Conservation (phyloP, 2,329 filamentous ascomycete genomes). For the Lasiodiplodia gonubiensis region DNA sequence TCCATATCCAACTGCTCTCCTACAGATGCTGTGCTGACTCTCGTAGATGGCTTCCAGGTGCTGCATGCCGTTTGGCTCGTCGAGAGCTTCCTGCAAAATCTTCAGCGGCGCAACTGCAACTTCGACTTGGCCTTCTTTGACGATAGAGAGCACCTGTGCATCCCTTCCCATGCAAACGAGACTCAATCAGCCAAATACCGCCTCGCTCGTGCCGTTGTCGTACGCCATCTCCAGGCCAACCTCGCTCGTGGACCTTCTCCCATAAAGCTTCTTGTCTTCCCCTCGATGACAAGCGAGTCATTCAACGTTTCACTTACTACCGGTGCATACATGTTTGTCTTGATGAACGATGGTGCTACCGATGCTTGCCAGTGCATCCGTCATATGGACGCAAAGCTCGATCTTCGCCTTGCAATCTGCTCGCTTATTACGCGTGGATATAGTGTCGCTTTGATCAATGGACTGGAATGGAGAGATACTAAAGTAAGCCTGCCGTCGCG, state of each 20-base stretch:
- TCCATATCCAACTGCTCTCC: slow-evolving; percentile 35
- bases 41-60: slow-evolving; percentile 66
- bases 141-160: slow-evolving; percentile 60
- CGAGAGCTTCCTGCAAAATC: slow-evolving; percentile 67
- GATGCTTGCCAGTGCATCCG: not conserved
- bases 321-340: slow-evolving; percentile 68
- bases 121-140: slow-evolving; percentile 76
- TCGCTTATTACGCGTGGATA: slow-evolving; percentile 62
- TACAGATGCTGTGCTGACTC: slow-evolving; percentile 14
- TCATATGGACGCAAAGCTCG: slow-evolving; percentile 4
- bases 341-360: slow-evolving; percentile 69
- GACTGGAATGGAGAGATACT: slow-evolving; percentile 66
- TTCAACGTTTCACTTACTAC: slow-evolving; percentile 63
- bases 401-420: slow-evolving; percentile 49
- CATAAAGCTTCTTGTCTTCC: slow-evolving; percentile 56
- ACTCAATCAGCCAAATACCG: slow-evolving; percentile 59
- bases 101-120: slow-evolving; percentile 68
- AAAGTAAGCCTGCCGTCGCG: slow-evolving; percentile 54
- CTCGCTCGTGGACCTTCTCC: slow-evolving; percentile 46
- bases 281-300: slow-evolving; percentile 52
- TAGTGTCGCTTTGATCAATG: slow-evolving; percentile 69
- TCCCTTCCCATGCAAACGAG: slow-evolving; percentile 52
- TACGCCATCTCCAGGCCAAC: slow-evolving; percentile 64
- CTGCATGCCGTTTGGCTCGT: slow-evolving; percentile 73
- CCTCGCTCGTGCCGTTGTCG: slow-evolving; percentile 67